Percentiles rank a stretch among this genome's conserved stretches.
Evolutionary conservation across 192 early-diverging fungal species (phyloP).

Genomic region (Backusella psychrophila): DNA sequence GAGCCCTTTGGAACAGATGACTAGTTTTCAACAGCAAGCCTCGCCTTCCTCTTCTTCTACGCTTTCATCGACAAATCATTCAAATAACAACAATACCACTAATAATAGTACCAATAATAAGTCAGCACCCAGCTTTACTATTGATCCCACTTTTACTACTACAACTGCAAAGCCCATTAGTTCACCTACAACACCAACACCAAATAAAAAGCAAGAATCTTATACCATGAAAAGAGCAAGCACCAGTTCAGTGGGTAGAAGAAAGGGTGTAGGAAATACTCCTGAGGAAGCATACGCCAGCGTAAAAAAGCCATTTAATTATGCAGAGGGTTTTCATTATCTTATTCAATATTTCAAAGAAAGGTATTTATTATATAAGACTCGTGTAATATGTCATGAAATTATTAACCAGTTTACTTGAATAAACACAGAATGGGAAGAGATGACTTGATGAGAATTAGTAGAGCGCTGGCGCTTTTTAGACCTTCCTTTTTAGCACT

Average conservation of each 20-base stretch:
- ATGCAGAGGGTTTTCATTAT: slow-evolving; percentile 93
- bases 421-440: slow-evolving; percentile 73
- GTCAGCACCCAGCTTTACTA: not conserved
- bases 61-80: not conserved
- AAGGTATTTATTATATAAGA: slow-evolving; percentile 38
- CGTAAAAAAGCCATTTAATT: slow-evolving; percentile 84
- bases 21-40: slow-evolving; percentile 1
- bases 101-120: not conserved
- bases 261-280: slow-evolving; percentile 35
- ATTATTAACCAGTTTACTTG: not conserved
- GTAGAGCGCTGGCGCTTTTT: slow-evolving; percentile 85
- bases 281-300: slow-evolving; percentile 74
- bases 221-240: slow-evolving; percentile 12
- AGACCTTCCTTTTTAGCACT: slow-evolving; percentile 91
- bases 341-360: slow-evolving; percentile 79
- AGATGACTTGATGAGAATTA: slow-evolving; percentile 85
- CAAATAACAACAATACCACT: not conserved
- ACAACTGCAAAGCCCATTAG: not conserved
- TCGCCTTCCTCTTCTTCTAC: not conserved
- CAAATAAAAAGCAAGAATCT: not conserved
- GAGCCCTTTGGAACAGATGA: not conserved
- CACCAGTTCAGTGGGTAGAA: not conserved
- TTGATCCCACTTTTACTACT: not conserved
- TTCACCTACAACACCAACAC: not conserved
- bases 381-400: no score